Evolutionary conservation across 192 early-diverging fungal genomes (phyloP).

Genomic region (Physocladia obscura): DNA sequence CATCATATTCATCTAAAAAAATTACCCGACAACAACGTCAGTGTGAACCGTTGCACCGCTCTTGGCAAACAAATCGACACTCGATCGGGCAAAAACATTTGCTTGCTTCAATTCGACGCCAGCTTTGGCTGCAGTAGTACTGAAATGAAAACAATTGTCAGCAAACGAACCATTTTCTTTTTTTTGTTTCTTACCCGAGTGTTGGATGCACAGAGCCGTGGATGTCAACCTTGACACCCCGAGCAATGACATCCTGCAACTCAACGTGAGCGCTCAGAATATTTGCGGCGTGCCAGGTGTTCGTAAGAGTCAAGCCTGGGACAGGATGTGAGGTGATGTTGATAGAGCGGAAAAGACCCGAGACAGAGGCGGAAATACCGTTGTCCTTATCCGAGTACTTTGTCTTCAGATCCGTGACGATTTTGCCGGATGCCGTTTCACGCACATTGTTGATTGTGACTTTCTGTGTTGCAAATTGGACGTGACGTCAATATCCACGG

Average conservation of each 20-base stretch:
- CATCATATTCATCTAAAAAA: no score
- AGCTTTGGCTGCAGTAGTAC: conserved; percentile 76
- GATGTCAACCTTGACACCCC: conserved; percentile 94
- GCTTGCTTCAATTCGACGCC: conserved; percentile 95
- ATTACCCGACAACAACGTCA: conserved; percentile 79
- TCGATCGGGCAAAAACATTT: conserved; percentile 82
- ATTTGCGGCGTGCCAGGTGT: conserved; percentile 94
- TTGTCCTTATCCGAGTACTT: conserved; percentile 94
- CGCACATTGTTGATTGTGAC: conserved; percentile 92
- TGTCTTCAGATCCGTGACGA: conserved; percentile 94
- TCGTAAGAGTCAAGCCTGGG: conserved; percentile 81
- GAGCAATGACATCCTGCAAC: conserved; percentile 88
- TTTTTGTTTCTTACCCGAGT: conserved; percentile 51
- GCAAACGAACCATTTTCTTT: not conserved
- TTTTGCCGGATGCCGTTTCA: conserved; percentile 90
- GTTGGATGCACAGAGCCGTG: conserved; percentile 78
- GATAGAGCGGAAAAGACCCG: not conserved
- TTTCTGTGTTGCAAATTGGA: conserved; percentile 62
- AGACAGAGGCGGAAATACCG: conserved; percentile 47
- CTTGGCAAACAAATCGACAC: conserved; percentile 87
- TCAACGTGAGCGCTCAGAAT: conserved; percentile 88
- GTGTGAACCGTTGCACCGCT: conserved; percentile 80
- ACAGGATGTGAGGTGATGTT: not conserved
- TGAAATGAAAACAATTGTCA: conserved; percentile 14
- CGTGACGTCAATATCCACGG: not conserved